Base-by-base conservation (phyloP, 2,329 filamentous ascomycete species). In the Cercospora zeae-maydis region DNA sequence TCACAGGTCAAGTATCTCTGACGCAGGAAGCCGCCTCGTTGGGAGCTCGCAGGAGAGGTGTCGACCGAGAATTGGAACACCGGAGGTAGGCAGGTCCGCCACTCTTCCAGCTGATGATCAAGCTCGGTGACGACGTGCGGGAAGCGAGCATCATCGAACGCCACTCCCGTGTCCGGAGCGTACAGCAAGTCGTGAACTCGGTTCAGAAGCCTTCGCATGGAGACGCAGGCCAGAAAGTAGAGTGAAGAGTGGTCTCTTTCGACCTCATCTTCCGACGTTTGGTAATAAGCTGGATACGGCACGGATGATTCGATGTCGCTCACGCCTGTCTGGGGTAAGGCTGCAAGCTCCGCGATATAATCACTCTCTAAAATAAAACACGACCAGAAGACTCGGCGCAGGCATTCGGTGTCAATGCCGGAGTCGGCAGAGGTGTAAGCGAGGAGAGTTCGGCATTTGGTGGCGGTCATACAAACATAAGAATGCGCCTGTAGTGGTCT, bases 91-190 rank as follows among this genome's bases (percentile, higher is more conserved):
- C 59, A 64, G 21, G 39, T 45, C 11, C 52, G 51, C 63, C 63
- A 64, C n/a, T 64, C 63, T 56, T 64, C 63, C 4, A 64, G 59
- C 33, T 64, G 63, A 52, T 64, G 59, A 16, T 64, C 63, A 11
- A 64, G 63, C 47, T 64, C 63, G 2, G 45, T 62, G 6, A 64
- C 63, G 16, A 64, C 37, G 21, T 64, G 59, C n/a, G 63, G 63
- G 34, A 64, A 64, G 0, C 63, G 63, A 52, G 63, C 63, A 36
- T 64, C 63, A 19, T 64, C 63, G 45, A 64, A 62, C 16, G 59
- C 63, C 3, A 64, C 63, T 10, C 63, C 63, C 14, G 59, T 55
- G 6, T 64, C 59, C 9, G 63, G 63, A 1, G 63, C 59, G 16
- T 64, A 64, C 11, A 64, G 59, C 6, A 64, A 55, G 21, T 64